Percentiles rank a stretch among this genome's conserved stretches.
These are phyloP conservation scores for Aphanomyces astaci DNA, from an alignment of 352 stramenopile genomes.

Conservation along the genomic window DNA sequence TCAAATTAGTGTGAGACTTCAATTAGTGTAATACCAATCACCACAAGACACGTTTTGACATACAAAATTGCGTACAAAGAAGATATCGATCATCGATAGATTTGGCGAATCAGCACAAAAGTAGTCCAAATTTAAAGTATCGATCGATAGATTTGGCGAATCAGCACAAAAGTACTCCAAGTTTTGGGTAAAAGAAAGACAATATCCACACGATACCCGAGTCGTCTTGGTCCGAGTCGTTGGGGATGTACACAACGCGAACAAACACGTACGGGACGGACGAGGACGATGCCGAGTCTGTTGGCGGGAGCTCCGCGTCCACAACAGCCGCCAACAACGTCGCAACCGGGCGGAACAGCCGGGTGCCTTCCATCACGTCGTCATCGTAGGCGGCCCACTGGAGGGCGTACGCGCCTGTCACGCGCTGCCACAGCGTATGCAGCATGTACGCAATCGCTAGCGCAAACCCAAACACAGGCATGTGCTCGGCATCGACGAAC, in stretches of 20 bases:
- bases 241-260: conserved; percentile 65
- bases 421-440: conserved; percentile 54
- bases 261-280: neutral
- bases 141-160: too few relatives aligned
- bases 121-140: too few relatives aligned
- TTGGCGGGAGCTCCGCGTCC: conserved; percentile 44
- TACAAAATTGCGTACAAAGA: too few relatives aligned
- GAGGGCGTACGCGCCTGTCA: conserved; percentile 54
- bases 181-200: neutral
- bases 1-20: too few relatives aligned
- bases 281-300: neutral
- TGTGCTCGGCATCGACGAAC: conserved; percentile 66
- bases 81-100: too few relatives aligned
- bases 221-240: conserved; percentile 41
- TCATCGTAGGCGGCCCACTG: conserved; percentile 75
- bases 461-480: conserved; percentile 53
- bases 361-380: conserved; percentile 62
- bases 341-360: conserved; percentile 64
- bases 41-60: too few relatives aligned
- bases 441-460: conserved; percentile 68
- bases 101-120: too few relatives aligned
- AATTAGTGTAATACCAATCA: too few relatives aligned
- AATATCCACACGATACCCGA: conserved; percentile 10
- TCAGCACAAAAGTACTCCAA: too few relatives aligned
- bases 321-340: conserved; percentile 64